Percentiles rank a stretch among this genome's conserved stretches.
Conservation (phyloP, 192 early-diverging fungal genomes). For the Chytriomyces confervae region DNA sequence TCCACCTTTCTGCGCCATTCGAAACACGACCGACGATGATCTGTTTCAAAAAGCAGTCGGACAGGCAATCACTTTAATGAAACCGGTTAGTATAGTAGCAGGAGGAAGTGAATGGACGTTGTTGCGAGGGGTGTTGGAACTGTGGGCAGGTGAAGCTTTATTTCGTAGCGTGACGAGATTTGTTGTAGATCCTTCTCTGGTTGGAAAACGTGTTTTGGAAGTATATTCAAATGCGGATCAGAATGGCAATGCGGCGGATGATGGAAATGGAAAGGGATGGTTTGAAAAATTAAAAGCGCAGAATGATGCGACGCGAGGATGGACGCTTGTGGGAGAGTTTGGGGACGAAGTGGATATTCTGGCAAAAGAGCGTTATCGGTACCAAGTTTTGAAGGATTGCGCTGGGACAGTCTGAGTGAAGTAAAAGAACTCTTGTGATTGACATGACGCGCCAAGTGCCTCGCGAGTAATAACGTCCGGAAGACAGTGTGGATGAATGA, state of each 20-base stretch:
- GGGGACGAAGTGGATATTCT: constrained; percentile 7
- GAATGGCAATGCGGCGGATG: no score
- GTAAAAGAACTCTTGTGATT: background rate
- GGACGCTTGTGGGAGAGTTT: constrained; percentile 18
- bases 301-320: constrained; percentile 1
- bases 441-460: no score
- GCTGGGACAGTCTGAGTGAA: background rate
- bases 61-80: background rate
- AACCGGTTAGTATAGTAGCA: background rate
- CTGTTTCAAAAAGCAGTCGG: background rate
- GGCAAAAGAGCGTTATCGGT: constrained; percentile 13
- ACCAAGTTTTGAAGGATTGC: constrained; percentile 8
- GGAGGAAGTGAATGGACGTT: background rate
- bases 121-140: background rate
- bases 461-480: no score
- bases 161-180: constrained; percentile 37
- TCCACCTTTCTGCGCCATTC: constrained; percentile 12
- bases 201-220: constrained; percentile 17
- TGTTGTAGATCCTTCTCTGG: constrained; percentile 38
- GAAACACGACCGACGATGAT: background rate
- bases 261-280: constrained; percentile 4
- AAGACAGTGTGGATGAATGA: no score
- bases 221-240: constrained; percentile 2
- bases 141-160: constrained; percentile 22
- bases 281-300: background rate